Percentiles rank a stretch among this genome's conserved stretches.
These are phyloP conservation scores for Arabidopsis suecica DNA, from an alignment of 345 rosid genomes.

Conservation along the genomic window DNA sequence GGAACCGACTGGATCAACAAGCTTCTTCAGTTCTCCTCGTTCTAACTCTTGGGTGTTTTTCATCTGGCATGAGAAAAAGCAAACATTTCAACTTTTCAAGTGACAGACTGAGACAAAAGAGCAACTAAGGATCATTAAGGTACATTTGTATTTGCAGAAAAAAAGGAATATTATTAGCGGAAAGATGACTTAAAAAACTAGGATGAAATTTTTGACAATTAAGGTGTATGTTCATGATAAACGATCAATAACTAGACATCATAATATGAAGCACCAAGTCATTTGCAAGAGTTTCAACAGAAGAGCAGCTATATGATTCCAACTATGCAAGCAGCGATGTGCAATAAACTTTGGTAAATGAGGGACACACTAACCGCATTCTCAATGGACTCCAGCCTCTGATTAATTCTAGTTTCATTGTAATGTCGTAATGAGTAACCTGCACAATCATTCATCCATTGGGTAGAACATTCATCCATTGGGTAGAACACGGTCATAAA, in stretches of 20 bases:
- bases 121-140: not conserved
- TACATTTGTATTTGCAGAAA: too few species aligned
- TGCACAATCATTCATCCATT: slow-evolving; percentile 47
- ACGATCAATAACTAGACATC: not conserved
- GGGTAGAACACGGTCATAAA: slow-evolving; percentile 16
- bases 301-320: slow-evolving; percentile 5
- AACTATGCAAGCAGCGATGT: slow-evolving; percentile 21
- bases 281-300: slow-evolving; percentile 16
- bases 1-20: slow-evolving; percentile 69
- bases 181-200: slow-evolving; percentile 5
- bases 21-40: slow-evolving; percentile 74
- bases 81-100: slow-evolving; percentile 5
- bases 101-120: slow-evolving; percentile 5
- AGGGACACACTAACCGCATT: slow-evolving; percentile 58
- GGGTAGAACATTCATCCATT: slow-evolving; percentile 29
- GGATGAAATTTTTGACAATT: not conserved
- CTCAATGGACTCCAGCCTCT: slow-evolving; percentile 74
- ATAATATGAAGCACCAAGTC: not conserved
- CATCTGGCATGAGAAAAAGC: slow-evolving; percentile 56
- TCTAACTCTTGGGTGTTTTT: slow-evolving; percentile 58
- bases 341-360: not conserved
- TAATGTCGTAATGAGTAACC: slow-evolving; percentile 67
- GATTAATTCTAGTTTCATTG: slow-evolving; percentile 63
- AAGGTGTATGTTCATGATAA: not conserved
- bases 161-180: not conserved